These are phyloP conservation scores for Lachnellula occidentalis DNA, from an alignment of 2,329 filamentous ascomycete species.

Conservation along the genomic window DNA sequence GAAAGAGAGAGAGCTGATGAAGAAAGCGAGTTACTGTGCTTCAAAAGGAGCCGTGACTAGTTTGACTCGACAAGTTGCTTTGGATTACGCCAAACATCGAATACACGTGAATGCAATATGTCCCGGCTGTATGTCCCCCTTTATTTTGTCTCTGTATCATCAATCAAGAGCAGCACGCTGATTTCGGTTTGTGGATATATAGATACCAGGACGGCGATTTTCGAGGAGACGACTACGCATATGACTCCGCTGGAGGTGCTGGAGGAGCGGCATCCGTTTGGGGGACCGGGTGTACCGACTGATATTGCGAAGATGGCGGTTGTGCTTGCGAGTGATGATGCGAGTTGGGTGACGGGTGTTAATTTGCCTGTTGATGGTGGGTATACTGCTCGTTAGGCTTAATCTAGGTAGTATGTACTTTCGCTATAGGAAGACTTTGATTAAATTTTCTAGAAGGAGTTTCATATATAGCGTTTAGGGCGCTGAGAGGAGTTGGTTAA, in stretches of 20 bases:
- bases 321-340: slow-evolving; percentile 11
- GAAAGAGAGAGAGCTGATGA: neutral
- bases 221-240: slow-evolving; percentile 1
- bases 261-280: slow-evolving; percentile 5
- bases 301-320: slow-evolving; percentile 11
- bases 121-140: slow-evolving; percentile 38
- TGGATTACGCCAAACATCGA: slow-evolving; percentile 42
- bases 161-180: neutral
- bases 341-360: slow-evolving; percentile 13
- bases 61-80: slow-evolving; percentile 43
- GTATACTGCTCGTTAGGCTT: slow-evolving; percentile 9
- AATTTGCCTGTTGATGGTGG: slow-evolving; percentile 13
- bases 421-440: too few relatives aligned
- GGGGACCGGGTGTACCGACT: slow-evolving; percentile 2
- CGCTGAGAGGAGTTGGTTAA: too few relatives aligned
- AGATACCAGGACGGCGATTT: slow-evolving; percentile 15
- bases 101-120: slow-evolving; percentile 51
- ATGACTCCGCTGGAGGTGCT: slow-evolving; percentile 2
- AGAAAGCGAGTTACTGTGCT: slow-evolving; percentile 38
- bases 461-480: too few relatives aligned
- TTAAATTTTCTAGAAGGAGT: too few relatives aligned
- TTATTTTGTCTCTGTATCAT: neutral
- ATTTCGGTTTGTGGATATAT: neutral
- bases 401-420: too few relatives aligned
- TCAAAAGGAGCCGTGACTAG: slow-evolving; percentile 46